Base-by-base conservation (phyloP, 352 stramenopile species). In the Phytopythium litorale region DNA sequence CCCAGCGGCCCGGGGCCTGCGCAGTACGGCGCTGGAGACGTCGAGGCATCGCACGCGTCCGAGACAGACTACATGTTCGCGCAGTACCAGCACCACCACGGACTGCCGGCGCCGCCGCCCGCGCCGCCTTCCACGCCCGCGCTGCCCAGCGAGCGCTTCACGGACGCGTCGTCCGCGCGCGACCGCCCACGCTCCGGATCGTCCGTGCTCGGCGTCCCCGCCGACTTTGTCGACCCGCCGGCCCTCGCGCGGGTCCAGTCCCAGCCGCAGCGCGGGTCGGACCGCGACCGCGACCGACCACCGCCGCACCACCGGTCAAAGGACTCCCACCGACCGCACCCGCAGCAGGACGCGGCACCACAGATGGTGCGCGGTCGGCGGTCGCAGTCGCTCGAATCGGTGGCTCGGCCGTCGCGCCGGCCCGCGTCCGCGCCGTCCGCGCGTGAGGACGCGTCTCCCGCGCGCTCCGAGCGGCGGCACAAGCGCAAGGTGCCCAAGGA, bases 401-500 rank as follows among this genome's bases (percentile, higher is more conserved):
- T 32, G 3, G 4, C 54, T 7, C 23, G 35, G 21, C 48, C 25
- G 25, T 15, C 23, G 8, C 53, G 53, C 37, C 35, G 21, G 37
- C 19, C n/a, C 19, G 35, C 53, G 37, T 38, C 53, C n/a, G n/a
- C 37, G 18, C 0, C 16, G 30, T 21, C 28, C 16, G 7, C n/a
- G 18, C 51, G 21, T 2, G 18, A 33, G 7, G 3, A 30, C 15
- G 1, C 33, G n/a, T 38, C 51, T 4, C 30, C 50, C 7, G 3
- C 1, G 16, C 50, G 13, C 3, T n/a, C n/a, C 62, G 68, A 45
- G 19, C 42, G 37, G 58, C 43, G 43, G 4, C n/a, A 28, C 19
- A 50, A 19, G 45, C n/a, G 7, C 45, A 48, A 48, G 42, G 4
- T 19, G 59, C 54, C 54, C 70, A 64, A 76, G 50, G 25, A 67